phyloP scores from a whole-genome alignment of 2,329 filamentous ascomycete genomes.

The Fusarium annulatum region DNA sequence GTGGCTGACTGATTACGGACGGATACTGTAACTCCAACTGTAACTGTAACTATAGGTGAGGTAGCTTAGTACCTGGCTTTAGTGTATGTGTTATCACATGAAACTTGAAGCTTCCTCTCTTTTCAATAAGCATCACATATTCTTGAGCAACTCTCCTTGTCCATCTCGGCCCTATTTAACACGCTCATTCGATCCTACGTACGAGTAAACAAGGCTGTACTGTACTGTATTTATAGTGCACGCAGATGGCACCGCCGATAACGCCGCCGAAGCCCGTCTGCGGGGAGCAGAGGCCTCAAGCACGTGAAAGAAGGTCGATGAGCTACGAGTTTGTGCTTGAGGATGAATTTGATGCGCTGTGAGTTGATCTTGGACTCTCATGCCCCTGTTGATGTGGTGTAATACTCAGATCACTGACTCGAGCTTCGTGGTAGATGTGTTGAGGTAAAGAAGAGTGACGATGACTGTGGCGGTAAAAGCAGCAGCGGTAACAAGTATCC shows the following conservation, averaged over 20 bases:
- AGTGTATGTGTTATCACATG: conserved; percentile 27
- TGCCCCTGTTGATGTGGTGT: no score
- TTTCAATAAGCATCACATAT: conserved; percentile 11
- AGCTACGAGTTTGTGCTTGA: conserved; percentile 55
- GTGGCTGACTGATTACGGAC: conserved; percentile 4
- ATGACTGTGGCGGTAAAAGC: conserved; percentile 26
- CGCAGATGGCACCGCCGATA: conserved; percentile 34
- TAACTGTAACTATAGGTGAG: not conserved
- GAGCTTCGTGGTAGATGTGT: conserved; percentile 46
- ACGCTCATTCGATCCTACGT: not conserved
- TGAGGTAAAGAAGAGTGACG: conserved; percentile 50
- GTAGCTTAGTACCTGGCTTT: not conserved
- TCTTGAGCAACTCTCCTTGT: not conserved
- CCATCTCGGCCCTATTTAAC: not conserved
- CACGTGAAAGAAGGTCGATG: conserved; percentile 34
- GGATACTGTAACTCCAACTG: not conserved
- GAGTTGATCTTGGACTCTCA: conserved; percentile 40
- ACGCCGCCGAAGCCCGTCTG: conserved; percentile 31
- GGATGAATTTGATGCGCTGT: conserved; percentile 68
- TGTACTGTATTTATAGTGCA: not conserved
- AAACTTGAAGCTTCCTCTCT: conserved; percentile 3
- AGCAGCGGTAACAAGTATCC: conserved; percentile 50
- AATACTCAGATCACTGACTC: not conserved
- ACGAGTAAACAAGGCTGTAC: not conserved
- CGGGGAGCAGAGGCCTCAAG: conserved; percentile 32